Conservation (phyloP, 805 yeast genomes). For the Yarrowia alimentaria region DNA sequence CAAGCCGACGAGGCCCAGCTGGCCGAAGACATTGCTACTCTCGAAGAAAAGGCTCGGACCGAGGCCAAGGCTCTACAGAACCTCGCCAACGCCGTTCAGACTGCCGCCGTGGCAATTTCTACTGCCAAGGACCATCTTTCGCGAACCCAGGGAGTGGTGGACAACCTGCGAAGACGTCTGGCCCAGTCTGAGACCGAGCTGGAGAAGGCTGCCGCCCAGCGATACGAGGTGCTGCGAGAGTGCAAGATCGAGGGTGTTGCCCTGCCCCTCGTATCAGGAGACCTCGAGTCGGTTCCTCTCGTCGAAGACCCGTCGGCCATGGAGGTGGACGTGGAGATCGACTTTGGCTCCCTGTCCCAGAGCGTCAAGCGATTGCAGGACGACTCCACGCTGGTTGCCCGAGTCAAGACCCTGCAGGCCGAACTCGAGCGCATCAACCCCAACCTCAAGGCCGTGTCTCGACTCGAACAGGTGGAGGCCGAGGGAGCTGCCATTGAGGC, state of each 20-base stretch:
- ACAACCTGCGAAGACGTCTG: constrained; percentile 28
- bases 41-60: constrained; percentile 33
- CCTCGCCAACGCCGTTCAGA: constrained; percentile 10
- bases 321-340: constrained; percentile 36
- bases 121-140: constrained; percentile 13
- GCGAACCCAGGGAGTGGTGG: constrained; percentile 28
- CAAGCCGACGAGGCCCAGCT: constrained; percentile 42
- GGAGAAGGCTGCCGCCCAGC: constrained; percentile 30
- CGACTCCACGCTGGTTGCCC: constrained; percentile 29
- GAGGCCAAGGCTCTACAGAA: constrained; percentile 30
- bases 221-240: constrained; percentile 47
- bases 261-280: constrained; percentile 62
- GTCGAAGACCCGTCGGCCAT: constrained; percentile 45
- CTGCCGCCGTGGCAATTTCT: background rate
- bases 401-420: constrained; percentile 35
- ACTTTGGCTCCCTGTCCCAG: constrained; percentile 37
- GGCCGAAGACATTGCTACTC: constrained; percentile 45
- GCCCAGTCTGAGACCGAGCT: constrained; percentile 33
- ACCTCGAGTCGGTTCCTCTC: constrained; percentile 59
- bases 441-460: constrained; percentile 75
- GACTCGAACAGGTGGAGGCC: constrained; percentile 65
- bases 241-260: constrained; percentile 71
- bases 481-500: constrained; percentile 59
- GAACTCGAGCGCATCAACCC: constrained; percentile 57
- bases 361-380: background rate